phyloP scores from a whole-genome alignment of 352 stramenopile genomes.

The Blastocystis sp. region DNA sequence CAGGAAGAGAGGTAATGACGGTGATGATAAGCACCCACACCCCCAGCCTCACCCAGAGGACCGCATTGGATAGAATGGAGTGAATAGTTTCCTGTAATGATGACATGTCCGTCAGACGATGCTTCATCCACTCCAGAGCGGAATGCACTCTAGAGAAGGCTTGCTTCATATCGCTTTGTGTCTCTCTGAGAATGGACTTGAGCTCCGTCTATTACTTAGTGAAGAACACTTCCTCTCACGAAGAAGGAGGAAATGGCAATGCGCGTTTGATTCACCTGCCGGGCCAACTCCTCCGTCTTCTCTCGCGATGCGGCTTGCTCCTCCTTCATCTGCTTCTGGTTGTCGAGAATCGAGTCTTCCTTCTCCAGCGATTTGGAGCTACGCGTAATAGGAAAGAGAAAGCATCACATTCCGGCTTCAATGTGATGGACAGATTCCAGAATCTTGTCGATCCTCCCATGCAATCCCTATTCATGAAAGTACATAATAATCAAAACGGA shows the following conservation, averaged over 20 bases:
- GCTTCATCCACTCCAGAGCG: neutral
- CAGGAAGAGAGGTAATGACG: neutral
- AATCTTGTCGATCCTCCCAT: conserved; percentile 35
- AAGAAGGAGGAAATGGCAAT: no score
- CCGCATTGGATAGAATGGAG: neutral
- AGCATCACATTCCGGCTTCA: neutral
- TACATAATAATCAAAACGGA: neutral
- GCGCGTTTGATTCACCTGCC: no score
- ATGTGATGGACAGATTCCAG: neutral
- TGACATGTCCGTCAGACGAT: neutral
- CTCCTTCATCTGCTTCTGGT: neutral
- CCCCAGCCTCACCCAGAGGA: neutral
- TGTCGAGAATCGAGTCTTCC: neutral
- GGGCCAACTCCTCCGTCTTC: no score
- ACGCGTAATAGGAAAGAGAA: neutral
- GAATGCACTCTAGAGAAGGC: neutral
- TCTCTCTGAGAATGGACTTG: no score
- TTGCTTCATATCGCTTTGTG: no score
- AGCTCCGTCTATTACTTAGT: no score
- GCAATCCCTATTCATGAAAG: neutral
- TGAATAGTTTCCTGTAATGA: neutral
- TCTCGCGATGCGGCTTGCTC: no score
- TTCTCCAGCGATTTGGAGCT: neutral
- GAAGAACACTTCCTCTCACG: no score
- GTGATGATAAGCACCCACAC: neutral